Percentiles rank a stretch among this genome's conserved stretches.
phyloP scores from a whole-genome alignment of 2,329 filamentous ascomycete species.

The Sordariomycetes sp. region DNA sequence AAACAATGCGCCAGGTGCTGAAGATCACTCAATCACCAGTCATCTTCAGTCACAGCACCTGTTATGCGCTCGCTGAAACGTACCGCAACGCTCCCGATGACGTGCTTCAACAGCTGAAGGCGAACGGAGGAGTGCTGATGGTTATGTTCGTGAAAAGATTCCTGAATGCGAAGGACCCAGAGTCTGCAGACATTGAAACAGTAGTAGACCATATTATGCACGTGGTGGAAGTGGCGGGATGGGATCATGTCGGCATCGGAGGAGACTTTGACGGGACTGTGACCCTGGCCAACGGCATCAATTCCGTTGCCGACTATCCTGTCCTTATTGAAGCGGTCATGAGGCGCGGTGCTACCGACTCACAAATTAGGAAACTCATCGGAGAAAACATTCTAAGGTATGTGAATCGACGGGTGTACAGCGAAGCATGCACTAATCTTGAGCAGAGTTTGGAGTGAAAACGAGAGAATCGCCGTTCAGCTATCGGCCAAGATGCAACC shows the following conservation, averaged over 20 bases:
- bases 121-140: conserved; percentile 24
- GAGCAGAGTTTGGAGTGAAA: conserved; percentile 1
- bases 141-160: conserved; percentile 16
- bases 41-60: conserved; percentile 10
- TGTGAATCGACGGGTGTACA: background rate
- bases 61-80: conserved; percentile 9
- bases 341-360: conserved; percentile 9
- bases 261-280: conserved; percentile 8
- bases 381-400: conserved; percentile 9
- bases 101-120: conserved; percentile 15
- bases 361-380: conserved; percentile 7
- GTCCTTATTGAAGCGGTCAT: conserved; percentile 6
- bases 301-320: conserved; percentile 7
- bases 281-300: conserved; percentile 6
- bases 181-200: conserved; percentile 12
- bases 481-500: background rate
- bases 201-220: conserved; percentile 15
- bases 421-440: background rate
- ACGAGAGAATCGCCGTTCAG: background rate
- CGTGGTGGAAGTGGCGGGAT: conserved; percentile 8
- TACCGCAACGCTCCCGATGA: conserved; percentile 24
- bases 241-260: conserved; percentile 8
- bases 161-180: conserved; percentile 11
- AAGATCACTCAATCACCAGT: conserved; percentile 8
- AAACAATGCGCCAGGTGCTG: conserved; percentile 9